phyloP scores from a whole-genome alignment of 2,329 filamentous ascomycete genomes.

The Mycocentrospora acerina region DNA sequence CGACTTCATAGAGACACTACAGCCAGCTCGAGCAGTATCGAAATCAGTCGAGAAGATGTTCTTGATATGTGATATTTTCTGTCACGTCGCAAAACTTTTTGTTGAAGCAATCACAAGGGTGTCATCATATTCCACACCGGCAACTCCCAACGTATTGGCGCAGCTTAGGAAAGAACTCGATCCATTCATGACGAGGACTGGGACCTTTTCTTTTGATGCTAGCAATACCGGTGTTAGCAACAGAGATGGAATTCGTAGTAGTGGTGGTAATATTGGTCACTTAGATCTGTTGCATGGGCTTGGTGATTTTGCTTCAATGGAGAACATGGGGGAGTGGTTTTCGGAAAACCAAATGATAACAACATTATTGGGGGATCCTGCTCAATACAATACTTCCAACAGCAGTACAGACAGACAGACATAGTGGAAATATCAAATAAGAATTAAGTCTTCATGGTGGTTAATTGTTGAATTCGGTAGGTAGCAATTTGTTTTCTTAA shows the following conservation, averaged over 20 bases:
- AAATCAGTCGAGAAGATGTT: constrained; percentile 12
- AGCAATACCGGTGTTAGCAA: constrained; percentile 1
- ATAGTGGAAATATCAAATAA: no score
- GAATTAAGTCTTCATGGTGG: no score
- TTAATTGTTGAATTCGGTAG: no score
- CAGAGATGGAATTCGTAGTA: not conserved
- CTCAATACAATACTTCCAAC: no score
- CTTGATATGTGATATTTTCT: constrained; percentile 10
- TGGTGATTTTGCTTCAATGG: constrained; percentile 1
- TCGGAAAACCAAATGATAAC: constrained; percentile 13
- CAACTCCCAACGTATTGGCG: constrained; percentile 5
- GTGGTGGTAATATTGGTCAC: not conserved
- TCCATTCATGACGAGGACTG: constrained; percentile 13
- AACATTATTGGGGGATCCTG: constrained; percentile 8
- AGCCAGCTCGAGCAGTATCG: constrained; percentile 8
- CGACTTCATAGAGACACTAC: constrained; percentile 6
- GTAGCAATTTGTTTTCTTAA: no score
- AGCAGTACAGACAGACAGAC: no score
- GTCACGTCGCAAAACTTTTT: constrained; percentile 11
- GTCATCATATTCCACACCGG: constrained; percentile 4
- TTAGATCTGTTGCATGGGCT: constrained; percentile 3
- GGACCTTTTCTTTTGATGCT: constrained; percentile 5
- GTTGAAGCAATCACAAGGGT: constrained; percentile 6
- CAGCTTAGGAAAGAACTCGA: constrained; percentile 12
- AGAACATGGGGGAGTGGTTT: constrained; percentile 14